Base-by-base conservation (phyloP, 2,329 filamentous ascomycete species). In the Claviceps sorghi region DNA sequence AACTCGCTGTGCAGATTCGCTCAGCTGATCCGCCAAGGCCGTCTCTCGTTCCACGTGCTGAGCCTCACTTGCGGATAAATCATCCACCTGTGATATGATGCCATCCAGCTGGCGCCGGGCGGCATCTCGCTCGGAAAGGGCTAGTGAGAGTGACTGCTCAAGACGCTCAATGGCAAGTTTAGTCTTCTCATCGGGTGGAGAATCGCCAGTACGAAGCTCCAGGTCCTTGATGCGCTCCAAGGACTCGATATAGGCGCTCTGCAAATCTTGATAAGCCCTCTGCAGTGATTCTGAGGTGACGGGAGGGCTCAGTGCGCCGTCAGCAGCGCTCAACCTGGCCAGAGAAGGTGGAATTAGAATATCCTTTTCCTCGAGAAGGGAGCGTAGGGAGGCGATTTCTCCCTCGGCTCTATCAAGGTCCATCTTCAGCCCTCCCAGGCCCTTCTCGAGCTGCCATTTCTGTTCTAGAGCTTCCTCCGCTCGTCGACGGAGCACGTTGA, bases 391-490 rank as follows among this genome's bases (percentile, higher is more conserved):
- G 42, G 80, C 74, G 32, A 95, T 95, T 69, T 98, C 93, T 65
- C 93, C 86, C 67, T 96, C 88, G 29, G 93, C 90, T 56, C 90
- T 86, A 67, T 97, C 93, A 43, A 98, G 79, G 63, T 97, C 91
- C 86, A 95, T 96, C 71, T 95, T 95, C 53, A 97, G 72, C 52
- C 90, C 88, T 50, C 81, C 78, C 2, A 97, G 73, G 19, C 88
- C 88, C 69, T 94, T 94, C 69, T 96, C 91, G 56, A 90, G 91
- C 64, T 94, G 86, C 84, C 88, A 97, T 68, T 97, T 97, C 62
- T 95, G 87, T 63, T 95, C 88, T 15, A 97, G 77, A 17, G 91
- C 91, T 57, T 97, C 91, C 61, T 98, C 91, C 32, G 91, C 91
- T 51, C 93, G 82, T 56, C 84, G 84, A 44, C 93, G 83, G 53